These are phyloP conservation scores for Acer campestre DNA, from an alignment of 345 rosid species.

Conservation along the genomic window DNA sequence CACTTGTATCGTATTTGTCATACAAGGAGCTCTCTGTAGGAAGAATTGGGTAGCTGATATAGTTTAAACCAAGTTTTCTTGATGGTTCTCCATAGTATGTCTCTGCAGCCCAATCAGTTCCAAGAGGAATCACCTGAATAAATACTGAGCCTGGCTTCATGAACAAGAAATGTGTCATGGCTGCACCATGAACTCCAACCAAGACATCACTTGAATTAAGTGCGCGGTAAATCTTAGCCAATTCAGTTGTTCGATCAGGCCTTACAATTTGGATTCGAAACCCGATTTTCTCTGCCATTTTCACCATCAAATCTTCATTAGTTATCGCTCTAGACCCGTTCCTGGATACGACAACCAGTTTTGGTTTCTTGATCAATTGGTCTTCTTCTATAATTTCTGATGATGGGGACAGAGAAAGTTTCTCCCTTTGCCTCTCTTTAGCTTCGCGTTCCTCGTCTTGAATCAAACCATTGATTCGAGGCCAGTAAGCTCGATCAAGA, in stretches of 20 bases:
- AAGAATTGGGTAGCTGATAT: slow-evolving; percentile 57
- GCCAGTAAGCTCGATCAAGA: slow-evolving; percentile 57
- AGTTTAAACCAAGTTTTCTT: slow-evolving; percentile 71
- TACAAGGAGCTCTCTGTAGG: slow-evolving; percentile 73
- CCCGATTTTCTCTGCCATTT: slow-evolving; percentile 62
- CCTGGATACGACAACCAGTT: slow-evolving; percentile 67
- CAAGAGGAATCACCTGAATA: slow-evolving; percentile 77
- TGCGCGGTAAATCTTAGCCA: slow-evolving; percentile 61
- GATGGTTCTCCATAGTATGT: slow-evolving; percentile 85
- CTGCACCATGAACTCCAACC: slow-evolving; percentile 93
- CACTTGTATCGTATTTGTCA: slow-evolving; percentile 50
- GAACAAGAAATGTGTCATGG: slow-evolving; percentile 87
- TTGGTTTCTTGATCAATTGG: slow-evolving; percentile 44
- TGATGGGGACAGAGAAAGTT: slow-evolving; percentile 28
- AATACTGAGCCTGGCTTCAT: slow-evolving; percentile 72
- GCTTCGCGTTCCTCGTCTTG: slow-evolving; percentile 46
- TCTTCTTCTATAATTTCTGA: slow-evolving; percentile 10
- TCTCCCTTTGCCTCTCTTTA: slow-evolving; percentile 31
- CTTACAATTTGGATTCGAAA: slow-evolving; percentile 56
- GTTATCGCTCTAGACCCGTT: slow-evolving; percentile 65
- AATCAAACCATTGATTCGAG: slow-evolving; percentile 53
- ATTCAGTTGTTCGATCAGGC: slow-evolving; percentile 59
- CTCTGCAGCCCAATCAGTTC: slow-evolving; percentile 89
- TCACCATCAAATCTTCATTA: slow-evolving; percentile 58
- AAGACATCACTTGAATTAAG: slow-evolving; percentile 73